Percentiles rank a stretch among this genome's conserved stretches.
phyloP scores from a whole-genome alignment of 345 rosid species.

The Euphorbia pulcherrima region DNA sequence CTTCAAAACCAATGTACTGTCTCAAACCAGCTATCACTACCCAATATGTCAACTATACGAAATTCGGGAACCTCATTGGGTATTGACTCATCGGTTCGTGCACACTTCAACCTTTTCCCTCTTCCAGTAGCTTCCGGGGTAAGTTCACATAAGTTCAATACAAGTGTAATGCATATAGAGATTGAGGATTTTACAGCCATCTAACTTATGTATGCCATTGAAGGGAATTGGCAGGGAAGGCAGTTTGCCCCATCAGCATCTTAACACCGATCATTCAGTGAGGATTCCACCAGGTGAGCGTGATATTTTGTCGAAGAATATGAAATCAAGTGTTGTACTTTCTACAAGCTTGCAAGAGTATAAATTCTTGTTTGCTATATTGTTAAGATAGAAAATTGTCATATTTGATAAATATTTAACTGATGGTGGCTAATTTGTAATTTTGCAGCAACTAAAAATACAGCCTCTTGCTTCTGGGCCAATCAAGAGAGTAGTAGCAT shows the following conservation, averaged over 20 bases:
- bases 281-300: too few species aligned
- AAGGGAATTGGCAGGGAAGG: too few species aligned
- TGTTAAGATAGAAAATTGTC: conserved; percentile 15
- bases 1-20: conserved; percentile 37
- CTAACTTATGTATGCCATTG: too few species aligned
- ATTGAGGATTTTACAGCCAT: too few species aligned
- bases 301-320: conserved; percentile 21
- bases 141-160: conserved; percentile 11
- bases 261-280: too few species aligned
- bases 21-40: conserved; percentile 31
- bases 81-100: conserved; percentile 52
- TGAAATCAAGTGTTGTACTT: conserved; percentile 19
- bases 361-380: neutral
- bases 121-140: conserved; percentile 43
- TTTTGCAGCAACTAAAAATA: neutral
- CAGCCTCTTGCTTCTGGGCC: neutral
- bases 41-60: conserved; percentile 37
- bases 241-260: too few species aligned
- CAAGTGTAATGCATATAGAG: neutral
- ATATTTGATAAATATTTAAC: conserved; percentile 14
- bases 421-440: neutral
- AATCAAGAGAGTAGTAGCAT: too few species aligned
- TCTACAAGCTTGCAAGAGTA: conserved; percentile 11
- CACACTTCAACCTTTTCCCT: conserved; percentile 49
- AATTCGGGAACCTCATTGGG: conserved; percentile 43